Base-by-base conservation (phyloP, 768 basidiomycete genomes). In the Rhizopogon salebrosus region DNA sequence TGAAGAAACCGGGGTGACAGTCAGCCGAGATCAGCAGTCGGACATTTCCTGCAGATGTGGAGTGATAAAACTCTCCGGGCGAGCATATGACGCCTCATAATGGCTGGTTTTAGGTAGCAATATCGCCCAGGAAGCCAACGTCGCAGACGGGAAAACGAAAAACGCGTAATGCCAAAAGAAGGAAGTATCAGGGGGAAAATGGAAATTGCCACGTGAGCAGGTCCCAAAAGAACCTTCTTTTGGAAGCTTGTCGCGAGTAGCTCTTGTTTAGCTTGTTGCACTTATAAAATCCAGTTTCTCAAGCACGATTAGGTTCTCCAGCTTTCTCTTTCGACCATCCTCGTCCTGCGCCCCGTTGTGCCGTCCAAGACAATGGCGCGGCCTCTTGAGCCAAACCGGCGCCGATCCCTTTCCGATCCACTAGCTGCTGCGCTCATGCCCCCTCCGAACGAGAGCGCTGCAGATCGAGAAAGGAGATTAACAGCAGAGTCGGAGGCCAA, bases 401-500 rank as follows among this genome's bases (percentile, higher is more conserved):
- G 67, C 26, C 68, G 72, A 60, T 75, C 77, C 26, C 67, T 77
- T 54, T 85, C 86, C 27, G 89, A 89, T 70, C 90, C 89, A 39
- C 79, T 92, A 61, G 71, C 80, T 51, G 81, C 73, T 50, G 81
- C 79, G 27, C 75, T 91, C 40, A 77, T 75, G 20, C 89, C 90
- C 4, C 90, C 90, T 6, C 72, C 74, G 31, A 73, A 89, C 68
- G 90, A 93, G 70, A 81, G 89, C 0, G 75, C 77, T 7, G 75
- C 75, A 40, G 79, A 89, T 65, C 80, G 84, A 54, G 83, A 87
- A 64, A 67, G 70, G 48, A 77, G 90, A 48, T 72, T 91, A 60
- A 73, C 72, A 61, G 82, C 76, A 14, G 90, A 92, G 65, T 70
- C 73, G 36, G 83, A 89, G 40, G 90, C 90, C 16, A 85, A 83